Percentiles rank a stretch among this genome's conserved stretches.
These are phyloP conservation scores for Hypoxylon sp. DNA, from an alignment of 2,329 filamentous ascomycete species.

Conservation along the genomic window DNA sequence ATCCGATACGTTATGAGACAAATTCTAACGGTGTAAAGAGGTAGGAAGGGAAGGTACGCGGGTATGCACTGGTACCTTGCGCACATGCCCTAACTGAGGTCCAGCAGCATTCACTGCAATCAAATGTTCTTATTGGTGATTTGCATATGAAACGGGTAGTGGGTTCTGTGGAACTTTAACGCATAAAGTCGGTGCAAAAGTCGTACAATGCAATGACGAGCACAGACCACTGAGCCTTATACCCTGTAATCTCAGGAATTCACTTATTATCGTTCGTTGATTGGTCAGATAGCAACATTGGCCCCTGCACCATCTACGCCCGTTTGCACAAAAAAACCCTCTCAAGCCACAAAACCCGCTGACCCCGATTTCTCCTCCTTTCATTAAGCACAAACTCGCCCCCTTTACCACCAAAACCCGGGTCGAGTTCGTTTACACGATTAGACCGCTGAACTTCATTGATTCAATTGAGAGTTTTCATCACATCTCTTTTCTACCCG, in stretches of 20 bases:
- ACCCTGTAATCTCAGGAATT: slow-evolving; percentile 26
- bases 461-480: slow-evolving; percentile 47
- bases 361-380: slow-evolving; percentile 51
- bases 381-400: slow-evolving; percentile 53
- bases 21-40: slow-evolving; percentile 8
- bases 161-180: slow-evolving; percentile 24
- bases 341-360: slow-evolving; percentile 44
- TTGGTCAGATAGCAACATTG: slow-evolving; percentile 7
- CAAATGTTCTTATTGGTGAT: slow-evolving; percentile 14
- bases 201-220: slow-evolving; percentile 50
- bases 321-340: slow-evolving; percentile 43
- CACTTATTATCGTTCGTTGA: slow-evolving; percentile 1
- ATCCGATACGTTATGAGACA: not conserved
- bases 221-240: slow-evolving; percentile 45
- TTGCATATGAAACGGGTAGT: slow-evolving; percentile 38
- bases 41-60: not conserved
- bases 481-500: slow-evolving; percentile 31
- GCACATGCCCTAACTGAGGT: slow-evolving; percentile 27
- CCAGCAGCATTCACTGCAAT: not conserved
- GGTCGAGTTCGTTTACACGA: slow-evolving; percentile 53
- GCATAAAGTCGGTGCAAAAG: slow-evolving; percentile 42
- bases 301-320: slow-evolving; percentile 29
- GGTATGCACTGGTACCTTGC: slow-evolving; percentile 23
- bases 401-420: slow-evolving; percentile 54
- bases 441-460: slow-evolving; percentile 53